Evolutionary conservation across 805 yeast species (phyloP).

Genomic region (Pichia scutulata): DNA sequence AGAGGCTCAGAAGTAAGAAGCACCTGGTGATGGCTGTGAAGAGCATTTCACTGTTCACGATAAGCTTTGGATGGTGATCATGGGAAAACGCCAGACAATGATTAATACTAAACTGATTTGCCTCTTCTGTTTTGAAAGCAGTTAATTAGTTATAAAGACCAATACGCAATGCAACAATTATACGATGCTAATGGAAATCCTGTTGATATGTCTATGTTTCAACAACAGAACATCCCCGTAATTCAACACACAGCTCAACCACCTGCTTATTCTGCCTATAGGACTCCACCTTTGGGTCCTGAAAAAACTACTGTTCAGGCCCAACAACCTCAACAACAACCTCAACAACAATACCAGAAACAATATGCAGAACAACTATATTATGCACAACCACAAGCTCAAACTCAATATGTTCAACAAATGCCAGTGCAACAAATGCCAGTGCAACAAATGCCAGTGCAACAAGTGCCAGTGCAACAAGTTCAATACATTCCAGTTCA

Average conservation of each 20-base stretch:
- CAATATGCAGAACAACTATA: not conserved
- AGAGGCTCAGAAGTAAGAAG: too few species aligned
- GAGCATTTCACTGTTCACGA: too few species aligned
- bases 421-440: not conserved
- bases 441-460: not conserved
- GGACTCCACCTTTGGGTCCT: not conserved
- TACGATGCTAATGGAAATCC: slow-evolving; percentile 7
- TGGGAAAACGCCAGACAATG: too few species aligned
- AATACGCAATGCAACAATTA: not conserved
- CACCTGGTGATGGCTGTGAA: too few species aligned
- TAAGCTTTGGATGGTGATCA: too few species aligned
- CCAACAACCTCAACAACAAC: not conserved
- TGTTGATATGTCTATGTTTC: not conserved
- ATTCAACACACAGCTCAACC: not conserved
- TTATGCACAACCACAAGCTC: not conserved
- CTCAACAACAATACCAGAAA: not conserved
- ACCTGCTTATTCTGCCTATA: not conserved
- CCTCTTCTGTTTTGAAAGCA: too few species aligned
- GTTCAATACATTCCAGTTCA: not conserved
- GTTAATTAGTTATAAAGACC: too few species aligned
- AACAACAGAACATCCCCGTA: not conserved
- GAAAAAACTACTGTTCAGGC: not conserved
- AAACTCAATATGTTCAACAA: not conserved
- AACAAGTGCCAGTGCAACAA: not conserved
- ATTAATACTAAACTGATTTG: too few species aligned